phyloP scores from a whole-genome alignment of 495 filamentous ascomycete genomes.

The Talaromyces adpressus region DNA sequence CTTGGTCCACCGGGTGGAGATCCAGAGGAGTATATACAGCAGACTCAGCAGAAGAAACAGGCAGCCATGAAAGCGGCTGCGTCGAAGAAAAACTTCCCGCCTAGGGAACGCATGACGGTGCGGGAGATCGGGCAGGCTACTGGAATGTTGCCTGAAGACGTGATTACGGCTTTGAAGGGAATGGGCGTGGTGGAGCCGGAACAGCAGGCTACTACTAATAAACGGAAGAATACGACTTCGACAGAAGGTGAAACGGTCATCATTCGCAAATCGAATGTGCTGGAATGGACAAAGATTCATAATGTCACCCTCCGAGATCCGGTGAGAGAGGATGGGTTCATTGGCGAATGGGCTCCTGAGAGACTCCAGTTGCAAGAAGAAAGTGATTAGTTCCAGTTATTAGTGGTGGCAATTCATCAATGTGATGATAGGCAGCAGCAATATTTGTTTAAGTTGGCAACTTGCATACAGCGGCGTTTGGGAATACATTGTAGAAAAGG shows the following conservation, averaged over 20 bases:
- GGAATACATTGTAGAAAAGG: not conserved
- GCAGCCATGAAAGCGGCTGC: slow-evolving; percentile 16
- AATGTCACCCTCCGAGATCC: slow-evolving; percentile 38
- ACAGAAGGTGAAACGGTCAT: slow-evolving; percentile 24
- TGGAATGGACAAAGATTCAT: slow-evolving; percentile 36
- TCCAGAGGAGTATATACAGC: slow-evolving; percentile 16
- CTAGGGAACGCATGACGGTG: slow-evolving; percentile 40
- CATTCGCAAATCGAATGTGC: slow-evolving; percentile 38
- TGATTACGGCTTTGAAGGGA: slow-evolving; percentile 66
- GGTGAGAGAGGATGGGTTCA: slow-evolving; percentile 40
- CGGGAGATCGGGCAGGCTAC: slow-evolving; percentile 55
- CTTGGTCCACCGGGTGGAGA: slow-evolving; percentile 18
- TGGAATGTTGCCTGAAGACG: slow-evolving; percentile 77
- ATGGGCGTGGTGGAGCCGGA: slow-evolving; percentile 68
- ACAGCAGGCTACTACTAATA: slow-evolving; percentile 13
- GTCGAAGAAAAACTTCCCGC: slow-evolving; percentile 24
- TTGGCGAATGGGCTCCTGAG: slow-evolving; percentile 24
- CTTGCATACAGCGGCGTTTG: slow-evolving; percentile 4
- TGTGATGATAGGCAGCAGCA: slow-evolving; percentile 7
- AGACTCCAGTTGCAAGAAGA: slow-evolving; percentile 12
- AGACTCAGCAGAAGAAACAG: slow-evolving; percentile 21
- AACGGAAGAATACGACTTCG: slow-evolving; percentile 15
- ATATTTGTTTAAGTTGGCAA: not conserved
- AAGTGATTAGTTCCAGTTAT: slow-evolving; percentile 3
- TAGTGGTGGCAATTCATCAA: slow-evolving; percentile 2